Evolutionary conservation across 2,329 filamentous ascomycete species (phyloP).

Genomic region (Xylaria sp.): DNA sequence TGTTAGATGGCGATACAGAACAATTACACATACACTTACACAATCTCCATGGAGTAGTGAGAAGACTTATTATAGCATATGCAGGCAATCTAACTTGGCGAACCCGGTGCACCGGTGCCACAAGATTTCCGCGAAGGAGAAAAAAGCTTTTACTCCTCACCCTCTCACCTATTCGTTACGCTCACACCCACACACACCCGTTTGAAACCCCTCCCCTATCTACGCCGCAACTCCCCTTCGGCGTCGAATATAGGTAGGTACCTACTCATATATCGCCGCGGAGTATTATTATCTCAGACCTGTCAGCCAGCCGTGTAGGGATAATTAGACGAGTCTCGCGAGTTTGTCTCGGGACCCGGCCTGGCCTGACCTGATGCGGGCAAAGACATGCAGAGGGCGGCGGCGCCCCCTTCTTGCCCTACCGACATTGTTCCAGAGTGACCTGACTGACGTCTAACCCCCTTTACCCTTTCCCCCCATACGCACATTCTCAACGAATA

Average conservation of each 20-base stretch:
- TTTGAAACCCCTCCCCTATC: no score
- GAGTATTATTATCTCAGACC: conserved; percentile 26
- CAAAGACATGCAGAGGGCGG: conserved; percentile 9
- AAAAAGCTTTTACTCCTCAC: background rate
- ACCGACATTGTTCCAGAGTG: conserved; percentile 33
- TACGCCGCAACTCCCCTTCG: background rate
- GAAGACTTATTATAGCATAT: background rate
- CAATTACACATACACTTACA: background rate
- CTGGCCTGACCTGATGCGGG: conserved; percentile 36
- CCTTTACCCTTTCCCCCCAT: background rate
- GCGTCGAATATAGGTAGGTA: no score
- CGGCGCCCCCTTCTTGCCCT: conserved; percentile 14
- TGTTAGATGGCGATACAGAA: background rate
- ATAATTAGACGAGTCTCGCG: conserved; percentile 48
- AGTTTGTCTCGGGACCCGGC: conserved; percentile 47
- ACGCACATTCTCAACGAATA: background rate
- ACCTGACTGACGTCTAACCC: conserved; percentile 22
- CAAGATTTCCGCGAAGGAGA: conserved; percentile 3
- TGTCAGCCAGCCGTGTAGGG: conserved; percentile 28
- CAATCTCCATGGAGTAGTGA: background rate
- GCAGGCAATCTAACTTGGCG: conserved; percentile 5
- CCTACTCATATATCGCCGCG: conserved; percentile 19
- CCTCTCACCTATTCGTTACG: conserved; percentile 3
- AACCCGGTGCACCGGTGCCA: background rate
- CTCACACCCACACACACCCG: background rate